phyloP scores from a whole-genome alignment of 2,329 filamentous ascomycete species.

The Apiospora hydei region DNA sequence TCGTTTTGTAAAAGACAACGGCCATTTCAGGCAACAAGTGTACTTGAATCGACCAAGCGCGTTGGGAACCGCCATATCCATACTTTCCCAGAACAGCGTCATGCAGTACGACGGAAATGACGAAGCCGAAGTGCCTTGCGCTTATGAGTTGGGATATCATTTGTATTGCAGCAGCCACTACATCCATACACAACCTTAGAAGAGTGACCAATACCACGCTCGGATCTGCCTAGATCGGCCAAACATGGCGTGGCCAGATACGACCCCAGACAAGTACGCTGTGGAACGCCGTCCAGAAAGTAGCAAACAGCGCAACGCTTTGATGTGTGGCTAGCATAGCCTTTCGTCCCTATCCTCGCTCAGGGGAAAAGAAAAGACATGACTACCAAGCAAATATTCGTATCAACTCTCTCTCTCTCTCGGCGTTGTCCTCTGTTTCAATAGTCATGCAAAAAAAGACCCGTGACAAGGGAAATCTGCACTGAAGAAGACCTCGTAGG shows the following conservation, averaged over 20 bases:
- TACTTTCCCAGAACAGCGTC: not conserved
- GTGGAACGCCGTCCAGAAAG: constrained; percentile 3
- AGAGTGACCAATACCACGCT: not conserved
- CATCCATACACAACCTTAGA: not conserved
- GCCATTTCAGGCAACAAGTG: not conserved
- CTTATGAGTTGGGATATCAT: not conserved
- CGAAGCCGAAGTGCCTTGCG: not conserved
- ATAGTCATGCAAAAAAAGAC: not conserved
- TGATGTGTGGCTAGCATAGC: not conserved
- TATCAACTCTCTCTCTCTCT: not conserved
- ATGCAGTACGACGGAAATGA: not conserved
- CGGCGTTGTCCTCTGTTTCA: not conserved
- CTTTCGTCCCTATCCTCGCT: not conserved
- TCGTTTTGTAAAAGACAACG: not conserved
- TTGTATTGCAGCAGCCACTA: constrained; percentile 7
- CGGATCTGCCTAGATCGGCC: not conserved
- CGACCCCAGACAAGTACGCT: not conserved
- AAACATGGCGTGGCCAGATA: not conserved
- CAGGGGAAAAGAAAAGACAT: not conserved
- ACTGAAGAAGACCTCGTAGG: not conserved
- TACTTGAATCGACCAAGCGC: not conserved
- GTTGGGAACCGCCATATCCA: not conserved
- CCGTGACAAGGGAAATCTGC: not conserved
- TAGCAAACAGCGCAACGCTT: constrained; percentile 9
- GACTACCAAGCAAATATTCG: constrained; percentile 4